phyloP scores from a whole-genome alignment of 768 basidiomycete species.

The Cyclocybe aegerita region DNA sequence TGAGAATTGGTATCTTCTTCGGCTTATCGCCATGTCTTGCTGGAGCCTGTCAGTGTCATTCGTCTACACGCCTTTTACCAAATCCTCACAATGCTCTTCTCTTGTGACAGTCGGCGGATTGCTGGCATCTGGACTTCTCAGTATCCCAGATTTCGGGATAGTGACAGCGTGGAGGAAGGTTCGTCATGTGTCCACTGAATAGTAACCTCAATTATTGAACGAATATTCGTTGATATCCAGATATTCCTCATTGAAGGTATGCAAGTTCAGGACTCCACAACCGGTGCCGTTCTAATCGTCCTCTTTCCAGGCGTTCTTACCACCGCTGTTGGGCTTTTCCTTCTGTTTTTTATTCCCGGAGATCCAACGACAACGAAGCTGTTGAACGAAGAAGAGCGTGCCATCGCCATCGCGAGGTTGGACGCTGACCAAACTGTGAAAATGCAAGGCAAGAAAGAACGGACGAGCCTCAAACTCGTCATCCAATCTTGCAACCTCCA shows the following conservation, averaged over 20 bases:
- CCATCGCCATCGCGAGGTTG: conserved; percentile 21
- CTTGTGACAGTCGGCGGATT: conserved; percentile 32
- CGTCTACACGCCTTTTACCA: not conserved
- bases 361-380: conserved; percentile 24
- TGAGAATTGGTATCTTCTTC: conserved; percentile 35
- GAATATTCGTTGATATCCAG: conserved; percentile 1
- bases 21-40: conserved; percentile 32
- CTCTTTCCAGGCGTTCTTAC: conserved; percentile 19
- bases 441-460: conserved; percentile 21
- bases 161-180: conserved; percentile 36
- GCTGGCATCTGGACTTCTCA: conserved; percentile 36
- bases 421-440: conserved; percentile 24
- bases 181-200: not conserved
- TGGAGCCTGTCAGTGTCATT: conserved; percentile 29
- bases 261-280: not conserved
- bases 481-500: conserved; percentile 22
- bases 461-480: conserved; percentile 17
- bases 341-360: conserved; percentile 23
- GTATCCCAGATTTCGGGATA: conserved; percentile 28
- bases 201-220: not conserved
- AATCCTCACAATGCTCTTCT: not conserved
- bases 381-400: conserved; percentile 23
- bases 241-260: conserved; percentile 32
- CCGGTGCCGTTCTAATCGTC: not conserved
- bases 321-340: conserved; percentile 22